Percentiles rank a stretch among this genome's conserved stretches.
Conservation (phyloP, 106 monocot species). For the Dioscorea alata region DNA sequence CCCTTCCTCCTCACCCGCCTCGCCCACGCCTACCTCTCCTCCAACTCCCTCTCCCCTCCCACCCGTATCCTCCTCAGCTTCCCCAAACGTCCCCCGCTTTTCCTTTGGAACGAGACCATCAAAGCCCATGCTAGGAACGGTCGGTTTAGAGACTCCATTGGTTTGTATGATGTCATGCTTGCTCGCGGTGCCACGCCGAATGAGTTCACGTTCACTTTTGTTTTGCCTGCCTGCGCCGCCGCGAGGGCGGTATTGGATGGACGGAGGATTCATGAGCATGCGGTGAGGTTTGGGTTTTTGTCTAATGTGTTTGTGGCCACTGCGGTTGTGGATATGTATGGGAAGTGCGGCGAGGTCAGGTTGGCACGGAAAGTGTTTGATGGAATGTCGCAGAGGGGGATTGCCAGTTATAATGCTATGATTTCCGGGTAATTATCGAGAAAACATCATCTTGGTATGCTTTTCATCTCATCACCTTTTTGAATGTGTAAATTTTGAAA, state of each 20-base stretch:
- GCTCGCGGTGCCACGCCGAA: constrained; percentile 24
- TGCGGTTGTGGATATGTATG: constrained; percentile 44
- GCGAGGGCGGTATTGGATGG: constrained; percentile 15
- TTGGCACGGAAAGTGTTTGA: constrained; percentile 33
- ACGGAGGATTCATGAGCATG: constrained; percentile 22
- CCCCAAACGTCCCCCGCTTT: constrained; percentile 18
- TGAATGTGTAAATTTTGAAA: too few relatives aligned
- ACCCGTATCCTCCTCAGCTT: constrained; percentile 18
- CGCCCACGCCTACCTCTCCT: constrained; percentile 27
- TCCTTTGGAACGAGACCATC: constrained; percentile 41
- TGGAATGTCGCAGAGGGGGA: constrained; percentile 26
- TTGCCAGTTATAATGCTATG: constrained; percentile 36
- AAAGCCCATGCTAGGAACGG: constrained; percentile 18
- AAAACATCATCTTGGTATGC: too few relatives aligned
- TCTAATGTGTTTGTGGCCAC: constrained; percentile 37
- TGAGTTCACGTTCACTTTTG: constrained; percentile 40
- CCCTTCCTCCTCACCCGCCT: constrained; percentile 34
- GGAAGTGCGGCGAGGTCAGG: constrained; percentile 27
- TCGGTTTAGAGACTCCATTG: constrained; percentile 26
- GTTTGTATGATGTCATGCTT: constrained; percentile 23
- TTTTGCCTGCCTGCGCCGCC: constrained; percentile 34
- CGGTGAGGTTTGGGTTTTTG: constrained; percentile 12
- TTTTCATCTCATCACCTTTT: too few relatives aligned
- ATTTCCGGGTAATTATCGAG: constrained; percentile 24
- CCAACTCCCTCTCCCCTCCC: constrained; percentile 10